Percentiles rank a stretch among this genome's conserved stretches.
These are phyloP conservation scores for Citrus reticulata DNA, from an alignment of 345 rosid species.

Conservation along the genomic window DNA sequence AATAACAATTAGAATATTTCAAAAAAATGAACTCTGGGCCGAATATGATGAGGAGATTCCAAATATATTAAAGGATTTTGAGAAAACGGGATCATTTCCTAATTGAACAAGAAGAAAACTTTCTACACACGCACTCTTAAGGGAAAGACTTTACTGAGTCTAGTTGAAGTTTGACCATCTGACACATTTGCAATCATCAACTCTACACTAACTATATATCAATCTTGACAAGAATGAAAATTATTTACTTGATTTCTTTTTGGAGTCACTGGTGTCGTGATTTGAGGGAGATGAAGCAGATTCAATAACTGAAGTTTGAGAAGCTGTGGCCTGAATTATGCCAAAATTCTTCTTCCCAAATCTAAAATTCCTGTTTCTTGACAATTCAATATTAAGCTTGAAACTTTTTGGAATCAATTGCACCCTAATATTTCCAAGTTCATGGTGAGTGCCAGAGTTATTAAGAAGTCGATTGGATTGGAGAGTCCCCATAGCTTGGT, in stretches of 20 bases:
- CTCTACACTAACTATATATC: not conserved
- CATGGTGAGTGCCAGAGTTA: slow-evolving; percentile 29
- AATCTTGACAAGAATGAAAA: slow-evolving; percentile 5
- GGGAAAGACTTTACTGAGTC: not conserved
- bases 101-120: not conserved
- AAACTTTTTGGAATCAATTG: slow-evolving; percentile 28
- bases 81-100: not conserved
- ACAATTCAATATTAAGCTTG: slow-evolving; percentile 27
- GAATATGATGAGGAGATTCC: not conserved
- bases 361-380: slow-evolving; percentile 20
- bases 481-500: slow-evolving; percentile 42
- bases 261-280: slow-evolving; percentile 31
- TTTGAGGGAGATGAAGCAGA: slow-evolving; percentile 53
- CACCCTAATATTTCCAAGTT: slow-evolving; percentile 28
- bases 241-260: slow-evolving; percentile 59
- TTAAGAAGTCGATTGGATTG: slow-evolving; percentile 31
- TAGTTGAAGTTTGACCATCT: not conserved
- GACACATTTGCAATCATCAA: not conserved
- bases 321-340: slow-evolving; percentile 47
- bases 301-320: slow-evolving; percentile 51
- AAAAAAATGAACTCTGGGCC: not conserved
- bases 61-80: not conserved
- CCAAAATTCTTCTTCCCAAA: slow-evolving; percentile 26
- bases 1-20: slow-evolving; percentile 4
- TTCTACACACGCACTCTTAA: not conserved